Percentiles rank a stretch among this genome's conserved stretches.
Evolutionary conservation across 306 rosid species (phyloP).

Genomic region (Hippophae rhamnoides): DNA sequence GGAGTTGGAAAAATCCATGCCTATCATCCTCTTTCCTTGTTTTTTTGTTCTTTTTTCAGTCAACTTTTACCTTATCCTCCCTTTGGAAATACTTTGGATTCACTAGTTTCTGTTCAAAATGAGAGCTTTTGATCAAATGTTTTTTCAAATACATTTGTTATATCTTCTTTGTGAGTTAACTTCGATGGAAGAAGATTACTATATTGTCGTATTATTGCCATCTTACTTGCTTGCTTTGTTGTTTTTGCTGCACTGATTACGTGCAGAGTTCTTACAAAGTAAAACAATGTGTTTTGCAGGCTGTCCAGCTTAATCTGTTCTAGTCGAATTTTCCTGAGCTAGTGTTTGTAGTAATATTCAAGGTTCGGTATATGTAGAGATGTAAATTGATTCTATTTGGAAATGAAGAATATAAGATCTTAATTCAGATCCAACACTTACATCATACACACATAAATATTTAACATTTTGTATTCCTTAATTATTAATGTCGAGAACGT

Average conservation of each 20-base stretch:
- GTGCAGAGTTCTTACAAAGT: not conserved
- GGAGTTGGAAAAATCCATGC: no score
- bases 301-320: constrained; percentile 6
- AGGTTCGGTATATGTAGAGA: constrained; percentile 23
- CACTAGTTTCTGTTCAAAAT: no score
- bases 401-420: constrained; percentile 50
- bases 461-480: constrained; percentile 24
- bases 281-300: constrained; percentile 33
- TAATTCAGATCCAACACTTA: constrained; percentile 27
- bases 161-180: no score
- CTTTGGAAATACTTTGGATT: no score
- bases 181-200: no score
- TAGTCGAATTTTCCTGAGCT: constrained; percentile 16
- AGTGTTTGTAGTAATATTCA: constrained; percentile 26
- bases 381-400: constrained; percentile 33
- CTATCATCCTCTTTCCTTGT: no score
- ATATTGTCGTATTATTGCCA: no score
- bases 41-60: no score
- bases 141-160: no score
- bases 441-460: constrained; percentile 40
- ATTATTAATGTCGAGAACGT: constrained; percentile 15
- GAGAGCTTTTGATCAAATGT: no score
- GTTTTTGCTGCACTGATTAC: not conserved
- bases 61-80: no score
- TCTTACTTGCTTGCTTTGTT: not conserved